Evolutionary conservation across 768 basidiomycete genomes (phyloP).

Genomic region (Mycena maculata): DNA sequence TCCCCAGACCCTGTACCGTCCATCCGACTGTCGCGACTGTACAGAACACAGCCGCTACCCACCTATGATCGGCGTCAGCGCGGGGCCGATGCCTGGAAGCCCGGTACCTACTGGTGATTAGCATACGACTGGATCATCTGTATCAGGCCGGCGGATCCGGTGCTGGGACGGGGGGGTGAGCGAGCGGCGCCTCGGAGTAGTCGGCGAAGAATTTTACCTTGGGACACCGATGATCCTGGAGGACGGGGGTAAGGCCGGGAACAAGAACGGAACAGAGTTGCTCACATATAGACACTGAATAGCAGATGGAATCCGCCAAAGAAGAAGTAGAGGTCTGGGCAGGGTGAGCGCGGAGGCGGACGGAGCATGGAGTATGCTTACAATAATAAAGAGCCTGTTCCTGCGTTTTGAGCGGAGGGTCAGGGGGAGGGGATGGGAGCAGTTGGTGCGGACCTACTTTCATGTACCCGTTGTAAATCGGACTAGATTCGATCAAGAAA

Average conservation of each 20-base stretch:
- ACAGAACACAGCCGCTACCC: conserved; percentile 86
- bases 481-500: conserved; percentile 58
- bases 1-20: conserved; percentile 87
- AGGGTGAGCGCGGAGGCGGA: conserved; percentile 44
- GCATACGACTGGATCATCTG: conserved; percentile 89
- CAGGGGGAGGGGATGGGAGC: conserved; percentile 30
- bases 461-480: conserved; percentile 98
- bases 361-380: conserved; percentile 54
- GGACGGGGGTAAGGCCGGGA: conserved; percentile 42
- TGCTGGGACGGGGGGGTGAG: conserved; percentile 57
- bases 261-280: conserved; percentile 39
- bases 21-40: conserved; percentile 88
- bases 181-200: conserved; percentile 48
- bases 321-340: conserved; percentile 93
- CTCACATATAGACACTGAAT: conserved; percentile 93
- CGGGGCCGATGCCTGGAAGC: conserved; percentile 52
- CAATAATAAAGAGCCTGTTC: conserved; percentile 96
- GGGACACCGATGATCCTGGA: conserved; percentile 94
- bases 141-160: conserved; percentile 95
- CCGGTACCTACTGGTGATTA: conserved; percentile 80
- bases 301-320: conserved; percentile 96
- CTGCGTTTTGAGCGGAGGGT: conserved; percentile 54
- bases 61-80: conserved; percentile 41
- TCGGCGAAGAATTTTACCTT: conserved; percentile 59
- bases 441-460: conserved; percentile 67